Evolutionary conservation across 2,329 filamentous ascomycete species (phyloP).

Genomic region (Aspergillus sp.): DNA sequence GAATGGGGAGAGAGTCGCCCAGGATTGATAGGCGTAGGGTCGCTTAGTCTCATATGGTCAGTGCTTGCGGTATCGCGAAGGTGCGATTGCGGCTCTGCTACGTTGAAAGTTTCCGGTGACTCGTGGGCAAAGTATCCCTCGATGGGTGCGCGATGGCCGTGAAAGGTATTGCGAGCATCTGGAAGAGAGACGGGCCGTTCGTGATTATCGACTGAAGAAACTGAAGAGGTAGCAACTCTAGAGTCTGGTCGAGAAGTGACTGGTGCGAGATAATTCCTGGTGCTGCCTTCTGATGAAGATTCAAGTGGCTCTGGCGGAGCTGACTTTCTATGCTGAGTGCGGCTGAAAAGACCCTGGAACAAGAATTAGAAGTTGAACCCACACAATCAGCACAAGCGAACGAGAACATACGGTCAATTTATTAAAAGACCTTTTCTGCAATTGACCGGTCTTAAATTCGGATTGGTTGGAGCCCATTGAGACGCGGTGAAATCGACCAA

Average conservation of each 20-base stretch:
- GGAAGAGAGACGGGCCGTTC: slow-evolving; percentile 4
- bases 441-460: slow-evolving; percentile 13
- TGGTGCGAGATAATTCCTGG: slow-evolving; percentile 1
- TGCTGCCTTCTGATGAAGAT: not conserved
- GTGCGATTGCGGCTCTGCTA: not conserved
- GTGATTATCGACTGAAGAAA: slow-evolving; percentile 8
- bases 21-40: slow-evolving; percentile 2
- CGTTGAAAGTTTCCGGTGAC: slow-evolving; percentile 18
- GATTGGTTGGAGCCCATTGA: slow-evolving; percentile 25
- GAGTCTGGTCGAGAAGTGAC: slow-evolving; percentile 2
- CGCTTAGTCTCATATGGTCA: slow-evolving; percentile 6
- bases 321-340: slow-evolving; percentile 1
- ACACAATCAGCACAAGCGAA: not conserved
- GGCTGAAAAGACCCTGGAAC: slow-evolving; percentile 19
- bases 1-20: slow-evolving; percentile 14
- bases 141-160: slow-evolving; percentile 12
- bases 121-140: slow-evolving; percentile 24
- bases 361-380: not conserved
- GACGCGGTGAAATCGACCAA: slow-evolving; percentile 27
- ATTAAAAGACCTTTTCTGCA: slow-evolving; percentile 16
- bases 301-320: not conserved
- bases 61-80: not conserved
- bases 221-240: slow-evolving; percentile 7
- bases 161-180: slow-evolving; percentile 10
- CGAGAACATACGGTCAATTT: slow-evolving; percentile 18